Conservation (phyloP, 441 rosid genomes). For the Caryocar brasiliense region DNA sequence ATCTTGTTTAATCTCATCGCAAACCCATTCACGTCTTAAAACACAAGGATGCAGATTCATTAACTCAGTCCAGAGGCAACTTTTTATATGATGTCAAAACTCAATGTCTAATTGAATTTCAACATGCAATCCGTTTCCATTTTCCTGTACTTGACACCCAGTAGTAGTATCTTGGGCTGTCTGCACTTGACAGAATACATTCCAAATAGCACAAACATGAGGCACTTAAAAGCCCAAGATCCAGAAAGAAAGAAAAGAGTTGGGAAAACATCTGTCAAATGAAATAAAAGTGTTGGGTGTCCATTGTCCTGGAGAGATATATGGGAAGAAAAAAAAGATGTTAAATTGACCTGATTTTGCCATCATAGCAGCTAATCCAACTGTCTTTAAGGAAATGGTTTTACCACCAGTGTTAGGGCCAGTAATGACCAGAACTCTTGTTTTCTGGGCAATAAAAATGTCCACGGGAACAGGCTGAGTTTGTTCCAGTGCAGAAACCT, state of each 20-base stretch:
- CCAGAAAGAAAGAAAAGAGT: conserved; percentile 2
- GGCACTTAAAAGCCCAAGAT: too few species aligned
- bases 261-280: not conserved
- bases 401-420: conserved; percentile 98
- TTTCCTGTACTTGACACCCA: not conserved
- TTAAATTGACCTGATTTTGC: conserved; percentile 70
- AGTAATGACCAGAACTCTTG: conserved; percentile 79
- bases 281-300: not conserved
- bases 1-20: not conserved
- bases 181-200: too few species aligned
- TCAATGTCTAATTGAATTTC: not conserved
- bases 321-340: not conserved
- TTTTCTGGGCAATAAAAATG: conserved; percentile 49
- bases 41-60: not conserved
- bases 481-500: conserved; percentile 48
- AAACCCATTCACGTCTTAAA: not conserved
- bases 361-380: conserved; percentile 95
- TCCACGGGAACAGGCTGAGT: conserved; percentile 70
- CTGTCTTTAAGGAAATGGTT: conserved; percentile 82
- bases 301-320: not conserved
- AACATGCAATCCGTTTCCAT: not conserved
- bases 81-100: too few species aligned
- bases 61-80: too few species aligned
- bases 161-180: not conserved
- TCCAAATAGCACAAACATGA: too few species aligned